Evolutionary conservation across 768 basidiomycete species (phyloP).

Genomic region (Lactarius evosmus): DNA sequence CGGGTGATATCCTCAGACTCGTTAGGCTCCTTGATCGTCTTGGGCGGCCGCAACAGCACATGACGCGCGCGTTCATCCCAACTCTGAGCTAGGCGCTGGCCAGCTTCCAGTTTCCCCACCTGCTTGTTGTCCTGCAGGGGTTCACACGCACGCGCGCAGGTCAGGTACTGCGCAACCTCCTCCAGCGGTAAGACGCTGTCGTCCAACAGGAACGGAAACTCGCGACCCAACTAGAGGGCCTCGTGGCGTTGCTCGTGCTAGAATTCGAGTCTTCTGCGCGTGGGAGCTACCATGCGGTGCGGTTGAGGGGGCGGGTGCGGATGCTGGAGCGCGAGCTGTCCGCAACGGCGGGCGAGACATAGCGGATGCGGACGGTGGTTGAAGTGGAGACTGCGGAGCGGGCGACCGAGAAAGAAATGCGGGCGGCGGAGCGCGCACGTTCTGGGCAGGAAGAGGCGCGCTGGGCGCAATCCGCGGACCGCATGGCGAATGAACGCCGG

Average conservation of each 20-base stretch:
- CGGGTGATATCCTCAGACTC: constrained; percentile 60
- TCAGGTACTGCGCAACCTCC: constrained; percentile 76
- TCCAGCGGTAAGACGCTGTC: constrained; percentile 67
- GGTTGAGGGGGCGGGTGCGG: constrained; percentile 15
- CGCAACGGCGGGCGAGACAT: neutral
- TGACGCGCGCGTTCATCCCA: constrained; percentile 75
- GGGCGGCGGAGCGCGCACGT: constrained; percentile 41
- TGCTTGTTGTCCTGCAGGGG: constrained; percentile 62
- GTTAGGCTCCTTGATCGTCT: constrained; percentile 74
- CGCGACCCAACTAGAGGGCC: constrained; percentile 38
- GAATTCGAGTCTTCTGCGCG: constrained; percentile 57
- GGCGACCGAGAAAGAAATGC: constrained; percentile 30
- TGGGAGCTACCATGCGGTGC: constrained; percentile 36
- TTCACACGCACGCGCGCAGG: constrained; percentile 59
- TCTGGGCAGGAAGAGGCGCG: constrained; percentile 42
- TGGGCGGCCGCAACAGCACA: constrained; percentile 63
- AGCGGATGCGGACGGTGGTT: constrained; percentile 7
- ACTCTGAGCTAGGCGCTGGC: constrained; percentile 57
- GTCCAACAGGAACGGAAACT: constrained; percentile 35
- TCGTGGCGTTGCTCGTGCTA: constrained; percentile 39
- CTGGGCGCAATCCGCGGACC: constrained; percentile 45
- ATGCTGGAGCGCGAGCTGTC: constrained; percentile 12
- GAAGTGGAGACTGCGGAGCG: constrained; percentile 1
- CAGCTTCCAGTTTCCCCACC: too few species aligned
- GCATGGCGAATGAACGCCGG: constrained; percentile 52